A percentile compares a stretch with the other conserved stretches of the same genome.
Conservation (phyloP, 177 flowering plant genomes). For the Tripterygium wilfordii region DNA sequence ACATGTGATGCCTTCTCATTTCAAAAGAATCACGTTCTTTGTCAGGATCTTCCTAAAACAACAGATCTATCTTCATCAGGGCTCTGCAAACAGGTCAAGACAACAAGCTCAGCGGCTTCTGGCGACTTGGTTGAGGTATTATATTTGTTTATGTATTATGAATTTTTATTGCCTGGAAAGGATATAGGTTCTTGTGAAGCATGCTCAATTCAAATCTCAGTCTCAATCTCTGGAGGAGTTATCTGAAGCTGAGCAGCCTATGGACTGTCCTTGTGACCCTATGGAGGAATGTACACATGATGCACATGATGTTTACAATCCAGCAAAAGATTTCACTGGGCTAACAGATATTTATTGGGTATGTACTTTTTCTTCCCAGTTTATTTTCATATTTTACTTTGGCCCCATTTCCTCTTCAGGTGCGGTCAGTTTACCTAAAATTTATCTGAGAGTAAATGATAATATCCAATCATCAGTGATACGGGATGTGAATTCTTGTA, state of each 20-base stretch:
- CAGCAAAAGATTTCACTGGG: conserved; percentile 36
- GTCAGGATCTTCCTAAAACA: conserved; percentile 15
- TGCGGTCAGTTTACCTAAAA: no score
- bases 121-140: conserved; percentile 39
- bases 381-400: background rate
- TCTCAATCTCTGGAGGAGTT: conserved; percentile 34
- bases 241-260: conserved; percentile 17
- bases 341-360: conserved; percentile 89
- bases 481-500: no score
- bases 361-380: conserved; percentile 19
- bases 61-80: conserved; percentile 21
- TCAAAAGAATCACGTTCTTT: conserved; percentile 31
- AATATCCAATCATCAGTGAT: no score
- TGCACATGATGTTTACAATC: conserved; percentile 19
- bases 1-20: conserved; percentile 94
- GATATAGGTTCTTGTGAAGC: no score
- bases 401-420: no score
- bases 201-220: background rate
- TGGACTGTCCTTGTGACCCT: conserved; percentile 20
- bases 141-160: no score
- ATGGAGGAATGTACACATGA: conserved; percentile 26
- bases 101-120: conserved; percentile 19
- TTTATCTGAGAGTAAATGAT: no score
- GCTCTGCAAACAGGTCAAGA: conserved; percentile 12
- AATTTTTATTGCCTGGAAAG: background rate